A percentile compares a stretch with the other conserved stretches of the same genome.
Conservation (phyloP, 192 early-diverging fungal genomes). For the Funneliformis geosporum region DNA sequence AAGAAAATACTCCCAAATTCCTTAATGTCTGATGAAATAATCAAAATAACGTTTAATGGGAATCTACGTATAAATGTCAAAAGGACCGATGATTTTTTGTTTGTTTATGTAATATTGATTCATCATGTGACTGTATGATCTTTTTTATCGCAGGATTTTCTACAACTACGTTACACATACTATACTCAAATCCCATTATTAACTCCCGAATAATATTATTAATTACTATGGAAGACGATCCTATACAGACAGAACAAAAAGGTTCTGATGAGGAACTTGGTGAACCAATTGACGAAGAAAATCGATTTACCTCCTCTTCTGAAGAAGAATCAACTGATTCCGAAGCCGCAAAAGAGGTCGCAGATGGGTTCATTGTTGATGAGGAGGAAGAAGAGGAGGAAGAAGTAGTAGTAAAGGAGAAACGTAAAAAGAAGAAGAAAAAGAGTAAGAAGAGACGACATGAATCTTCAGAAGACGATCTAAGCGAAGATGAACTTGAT, state of each 20-base stretch:
- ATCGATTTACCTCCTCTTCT: constrained; percentile 6
- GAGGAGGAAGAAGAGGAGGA: constrained; percentile 65
- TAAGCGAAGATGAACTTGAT: constrained; percentile 93
- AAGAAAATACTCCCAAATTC: too few relatives aligned
- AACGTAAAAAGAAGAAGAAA: constrained; percentile 44
- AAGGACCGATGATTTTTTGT: too few relatives aligned
- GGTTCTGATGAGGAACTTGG: constrained; percentile 43
- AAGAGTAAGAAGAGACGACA: constrained; percentile 51
- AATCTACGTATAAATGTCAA: too few relatives aligned
- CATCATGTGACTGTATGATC: too few relatives aligned
- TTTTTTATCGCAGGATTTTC: too few relatives aligned
- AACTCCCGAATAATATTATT: neutral
- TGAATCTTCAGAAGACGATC: constrained; percentile 61
- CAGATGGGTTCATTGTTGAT: constrained; percentile 75
- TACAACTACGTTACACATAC: too few relatives aligned
- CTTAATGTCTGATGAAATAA: too few relatives aligned
- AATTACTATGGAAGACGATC: neutral
- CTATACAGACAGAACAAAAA: neutral
- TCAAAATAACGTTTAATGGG: too few relatives aligned
- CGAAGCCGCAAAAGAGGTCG: constrained; percentile 37
- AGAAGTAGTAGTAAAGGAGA: constrained; percentile 47
- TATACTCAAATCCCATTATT: too few relatives aligned
- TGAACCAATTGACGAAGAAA: constrained; percentile 54
- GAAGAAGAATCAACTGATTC: constrained; percentile 26
- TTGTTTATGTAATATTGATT: too few relatives aligned